Evolutionary conservation across 2,329 filamentous ascomycete species (phyloP).

Genomic region (Aspergillus jensenii): DNA sequence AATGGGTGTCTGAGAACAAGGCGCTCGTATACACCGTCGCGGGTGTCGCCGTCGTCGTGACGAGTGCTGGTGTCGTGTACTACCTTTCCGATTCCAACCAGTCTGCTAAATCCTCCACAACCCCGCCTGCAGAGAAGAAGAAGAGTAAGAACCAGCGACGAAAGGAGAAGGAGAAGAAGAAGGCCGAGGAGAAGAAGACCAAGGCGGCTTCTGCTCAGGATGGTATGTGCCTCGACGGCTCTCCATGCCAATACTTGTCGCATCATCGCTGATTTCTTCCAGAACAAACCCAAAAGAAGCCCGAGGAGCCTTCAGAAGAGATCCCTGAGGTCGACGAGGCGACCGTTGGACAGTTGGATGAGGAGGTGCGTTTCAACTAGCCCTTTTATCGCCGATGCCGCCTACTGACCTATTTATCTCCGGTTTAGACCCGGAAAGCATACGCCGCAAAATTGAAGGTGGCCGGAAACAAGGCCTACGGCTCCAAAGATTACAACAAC

Average conservation of each 20-base stretch:
- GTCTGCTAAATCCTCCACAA: constrained; percentile 34
- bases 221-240: constrained; percentile 30
- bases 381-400: not conserved
- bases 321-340: constrained; percentile 63
- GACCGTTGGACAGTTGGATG: constrained; percentile 47
- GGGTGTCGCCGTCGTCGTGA: constrained; percentile 87
- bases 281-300: constrained; percentile 45
- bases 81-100: constrained; percentile 66
- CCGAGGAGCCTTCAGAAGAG: constrained; percentile 60
- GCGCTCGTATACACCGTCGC: constrained; percentile 94
- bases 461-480: constrained; percentile 94
- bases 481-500: constrained; percentile 86
- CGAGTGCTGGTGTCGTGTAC: constrained; percentile 88
- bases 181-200: constrained; percentile 53
- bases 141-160: constrained; percentile 89
- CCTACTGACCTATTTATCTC: constrained; percentile 8
- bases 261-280: not conserved
- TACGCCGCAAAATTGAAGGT: constrained; percentile 92
- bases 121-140: constrained; percentile 52
- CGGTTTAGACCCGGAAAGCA: constrained; percentile 70
- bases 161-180: constrained; percentile 62
- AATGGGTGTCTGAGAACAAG: constrained; percentile 95
- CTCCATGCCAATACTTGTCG: constrained; percentile 26
- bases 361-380: constrained; percentile 40
- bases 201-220: constrained; percentile 47